Evolutionary conservation across 176 grass and related monocot genomes (phyloP).

Genomic region (Avena eriantha): DNA sequence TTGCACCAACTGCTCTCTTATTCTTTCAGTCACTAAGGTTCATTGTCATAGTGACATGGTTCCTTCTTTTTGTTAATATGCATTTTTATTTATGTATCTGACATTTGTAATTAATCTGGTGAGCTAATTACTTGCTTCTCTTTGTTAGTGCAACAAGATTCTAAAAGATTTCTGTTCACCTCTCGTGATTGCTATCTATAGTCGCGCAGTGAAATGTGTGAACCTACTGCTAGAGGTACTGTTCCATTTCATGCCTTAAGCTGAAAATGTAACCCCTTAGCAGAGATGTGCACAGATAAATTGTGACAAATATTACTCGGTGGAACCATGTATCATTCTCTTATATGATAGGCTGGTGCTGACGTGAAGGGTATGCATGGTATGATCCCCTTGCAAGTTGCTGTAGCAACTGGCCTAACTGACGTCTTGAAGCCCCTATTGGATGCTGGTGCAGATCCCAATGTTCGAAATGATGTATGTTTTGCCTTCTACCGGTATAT

Average conservation of each 20-base stretch:
- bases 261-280: neutral
- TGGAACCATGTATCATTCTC: neutral
- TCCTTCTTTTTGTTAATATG: neutral
- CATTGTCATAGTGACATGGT: neutral
- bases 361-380: neutral
- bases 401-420: neutral
- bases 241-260: neutral
- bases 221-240: neutral
- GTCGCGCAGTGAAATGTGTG: slow-evolving; percentile 9
- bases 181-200: neutral
- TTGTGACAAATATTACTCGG: neutral
- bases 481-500: neutral
- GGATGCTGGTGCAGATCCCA: slow-evolving; percentile 4
- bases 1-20: neutral
- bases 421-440: neutral
- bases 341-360: neutral
- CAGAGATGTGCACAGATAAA: neutral
- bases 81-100: neutral
- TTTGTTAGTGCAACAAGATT: neutral
- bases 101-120: neutral
- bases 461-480: neutral
- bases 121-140: neutral
- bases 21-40: neutral
- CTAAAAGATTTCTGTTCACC: neutral
- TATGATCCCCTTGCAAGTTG: neutral